Evolutionary conservation across 1,284 basidiomycete species (phyloP).

Genomic region (Neonothopanus nambi): DNA sequence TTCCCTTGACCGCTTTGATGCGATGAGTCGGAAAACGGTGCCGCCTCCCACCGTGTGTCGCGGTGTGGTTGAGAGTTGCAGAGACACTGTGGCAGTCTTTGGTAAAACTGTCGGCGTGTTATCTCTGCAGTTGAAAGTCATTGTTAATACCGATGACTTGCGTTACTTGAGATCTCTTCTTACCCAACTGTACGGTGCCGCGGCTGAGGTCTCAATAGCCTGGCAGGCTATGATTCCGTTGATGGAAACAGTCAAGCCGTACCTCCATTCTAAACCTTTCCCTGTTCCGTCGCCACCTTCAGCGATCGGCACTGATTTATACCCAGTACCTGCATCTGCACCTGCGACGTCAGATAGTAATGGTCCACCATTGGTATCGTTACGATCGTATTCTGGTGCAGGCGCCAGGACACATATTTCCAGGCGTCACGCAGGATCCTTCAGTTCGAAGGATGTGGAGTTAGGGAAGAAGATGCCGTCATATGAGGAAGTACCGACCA

Average conservation of each 20-base stretch:
- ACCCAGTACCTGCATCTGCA: slow-evolving; percentile 23
- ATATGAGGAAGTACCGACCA: slow-evolving; percentile 42
- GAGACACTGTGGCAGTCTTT: slow-evolving; percentile 85
- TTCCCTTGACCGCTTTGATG: slow-evolving; percentile 91
- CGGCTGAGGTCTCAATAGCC: slow-evolving; percentile 84
- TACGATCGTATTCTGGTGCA: slow-evolving; percentile 23
- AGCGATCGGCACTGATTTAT: slow-evolving; percentile 19
- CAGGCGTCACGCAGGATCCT: slow-evolving; percentile 90
- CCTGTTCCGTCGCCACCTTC: slow-evolving; percentile 27
- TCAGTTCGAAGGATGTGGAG: slow-evolving; percentile 89
- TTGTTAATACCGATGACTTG: slow-evolving; percentile 78
- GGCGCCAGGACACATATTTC: slow-evolving; percentile 49
- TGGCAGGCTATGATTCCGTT: slow-evolving; percentile 84
- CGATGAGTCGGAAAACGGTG: slow-evolving; percentile 67
- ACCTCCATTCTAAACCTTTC: slow-evolving; percentile 48
- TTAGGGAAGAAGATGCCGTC: slow-evolving; percentile 81
- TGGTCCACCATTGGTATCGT: slow-evolving; percentile 22
- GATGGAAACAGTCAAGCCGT: slow-evolving; percentile 68
- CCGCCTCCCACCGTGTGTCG: slow-evolving; percentile 78
- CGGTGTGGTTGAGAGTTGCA: slow-evolving; percentile 80
- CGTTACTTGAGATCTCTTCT: slow-evolving; percentile 89
- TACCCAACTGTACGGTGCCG: slow-evolving; percentile 87
- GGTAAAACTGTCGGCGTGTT: slow-evolving; percentile 86
- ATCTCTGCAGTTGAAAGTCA: slow-evolving; percentile 76
- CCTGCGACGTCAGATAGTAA: slow-evolving; percentile 16